Percentiles rank a stretch among this genome's conserved stretches.
Conservation (phyloP, 148 eudicot genomes). For the Amaranthus hypochondriacus region DNA sequence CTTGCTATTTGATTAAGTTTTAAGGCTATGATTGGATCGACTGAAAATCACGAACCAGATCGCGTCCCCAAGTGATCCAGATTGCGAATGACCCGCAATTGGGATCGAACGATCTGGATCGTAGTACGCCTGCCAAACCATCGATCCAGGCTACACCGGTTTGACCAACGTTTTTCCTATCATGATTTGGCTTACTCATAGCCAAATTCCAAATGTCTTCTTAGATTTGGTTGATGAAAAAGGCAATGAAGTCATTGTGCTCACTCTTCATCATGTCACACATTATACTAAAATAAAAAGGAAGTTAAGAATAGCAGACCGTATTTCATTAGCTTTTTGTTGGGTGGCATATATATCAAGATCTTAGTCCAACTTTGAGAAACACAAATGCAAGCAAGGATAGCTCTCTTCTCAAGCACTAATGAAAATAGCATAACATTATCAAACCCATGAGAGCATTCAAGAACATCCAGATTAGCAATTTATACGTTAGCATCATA, state of each 20-base stretch:
- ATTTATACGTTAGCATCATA: too few species aligned
- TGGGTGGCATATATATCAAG: background rate
- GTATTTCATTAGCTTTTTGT: background rate
- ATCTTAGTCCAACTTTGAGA: background rate
- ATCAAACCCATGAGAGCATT: background rate
- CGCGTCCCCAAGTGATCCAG: too few species aligned
- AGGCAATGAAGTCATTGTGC: background rate
- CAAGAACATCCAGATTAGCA: background rate
- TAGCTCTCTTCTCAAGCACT: background rate
- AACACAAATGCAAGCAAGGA: background rate
- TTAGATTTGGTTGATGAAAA: background rate
- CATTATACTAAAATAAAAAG: background rate
- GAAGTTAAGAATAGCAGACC: background rate
- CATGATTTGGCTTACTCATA: background rate
- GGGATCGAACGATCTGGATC: too few species aligned
- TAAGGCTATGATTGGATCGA: too few species aligned
- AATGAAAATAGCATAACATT: background rate
- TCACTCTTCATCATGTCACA: background rate
- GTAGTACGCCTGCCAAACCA: too few species aligned
- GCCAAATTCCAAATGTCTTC: background rate
- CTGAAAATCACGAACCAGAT: too few species aligned
- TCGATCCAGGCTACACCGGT: too few species aligned
- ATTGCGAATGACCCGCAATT: too few species aligned
- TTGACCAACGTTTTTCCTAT: too few species aligned
- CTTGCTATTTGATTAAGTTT: too few species aligned